A percentile compares a stretch with the other conserved stretches of the same genome.
Conservation (phyloP, 129 eudicot species). For the Logfia minima region DNA sequence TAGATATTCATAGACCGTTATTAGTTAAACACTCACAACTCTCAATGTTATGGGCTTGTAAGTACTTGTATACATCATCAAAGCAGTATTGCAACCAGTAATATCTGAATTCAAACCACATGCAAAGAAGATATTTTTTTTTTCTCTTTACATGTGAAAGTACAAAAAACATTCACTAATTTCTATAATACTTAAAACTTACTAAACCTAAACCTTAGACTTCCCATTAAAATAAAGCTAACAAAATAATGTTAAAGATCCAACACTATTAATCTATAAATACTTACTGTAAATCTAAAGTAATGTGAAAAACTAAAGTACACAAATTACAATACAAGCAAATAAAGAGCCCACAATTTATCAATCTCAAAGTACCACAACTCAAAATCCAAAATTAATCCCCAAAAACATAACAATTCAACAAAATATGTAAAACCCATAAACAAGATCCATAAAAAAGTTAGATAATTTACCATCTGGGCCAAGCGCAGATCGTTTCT, state of each 20-base stretch:
- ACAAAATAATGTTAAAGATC: constrained; percentile 5
- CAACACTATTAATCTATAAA: constrained; percentile 11
- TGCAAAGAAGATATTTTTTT: no score
- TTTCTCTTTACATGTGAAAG: no score
- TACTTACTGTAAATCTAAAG: neutral
- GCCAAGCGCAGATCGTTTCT: constrained; percentile 77
- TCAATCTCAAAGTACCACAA: neutral
- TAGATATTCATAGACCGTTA: no score
- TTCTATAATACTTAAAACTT: neutral
- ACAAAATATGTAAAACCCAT: constrained; percentile 16
- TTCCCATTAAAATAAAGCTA: neutral
- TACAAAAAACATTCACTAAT: no score
- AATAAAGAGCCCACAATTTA: neutral
- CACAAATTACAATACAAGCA: neutral
- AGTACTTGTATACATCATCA: no score
- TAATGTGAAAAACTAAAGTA: neutral
- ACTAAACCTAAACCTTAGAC: neutral
- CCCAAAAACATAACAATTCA: neutral
- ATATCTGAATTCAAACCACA: no score
- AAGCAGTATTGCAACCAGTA: no score
- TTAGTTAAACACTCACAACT: no score
- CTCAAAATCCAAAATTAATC: neutral
- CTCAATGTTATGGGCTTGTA: no score
- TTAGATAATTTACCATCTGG: constrained; percentile 57
- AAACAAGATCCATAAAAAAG: neutral